Conservation (phyloP, 805 yeast species). For the Cyberlindnera misumaiensis region DNA sequence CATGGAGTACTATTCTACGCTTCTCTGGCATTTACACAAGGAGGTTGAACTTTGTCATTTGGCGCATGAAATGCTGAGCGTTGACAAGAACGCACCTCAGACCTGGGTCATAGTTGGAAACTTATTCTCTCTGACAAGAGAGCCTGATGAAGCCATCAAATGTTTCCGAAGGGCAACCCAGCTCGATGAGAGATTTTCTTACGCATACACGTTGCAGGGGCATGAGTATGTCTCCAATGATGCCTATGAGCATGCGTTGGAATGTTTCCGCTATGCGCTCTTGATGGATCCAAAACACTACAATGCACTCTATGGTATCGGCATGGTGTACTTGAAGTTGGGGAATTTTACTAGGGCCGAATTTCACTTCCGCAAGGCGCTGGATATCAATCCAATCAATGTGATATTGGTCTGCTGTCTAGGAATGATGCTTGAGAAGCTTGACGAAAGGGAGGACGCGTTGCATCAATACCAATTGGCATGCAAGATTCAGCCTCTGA, state of each 20-base stretch:
- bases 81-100: constrained; percentile 61
- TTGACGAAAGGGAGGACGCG: constrained; percentile 64
- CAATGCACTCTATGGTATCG: constrained; percentile 93
- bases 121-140: constrained; percentile 72
- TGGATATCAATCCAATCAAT: constrained; percentile 83
- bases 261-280: constrained; percentile 73
- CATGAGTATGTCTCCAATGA: constrained; percentile 87
- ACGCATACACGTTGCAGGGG: constrained; percentile 89
- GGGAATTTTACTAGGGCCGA: constrained; percentile 84
- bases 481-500: constrained; percentile 72
- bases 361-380: constrained; percentile 80
- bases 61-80: constrained; percentile 71
- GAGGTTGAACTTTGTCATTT: constrained; percentile 73
- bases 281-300: constrained; percentile 76
- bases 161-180: constrained; percentile 78
- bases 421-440: constrained; percentile 85
- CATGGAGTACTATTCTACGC: constrained; percentile 87
- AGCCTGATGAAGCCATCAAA: constrained; percentile 82
- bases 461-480: constrained; percentile 79
- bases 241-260: constrained; percentile 83
- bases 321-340: constrained; percentile 82
- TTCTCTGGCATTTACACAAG: constrained; percentile 87
- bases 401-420: constrained; percentile 86
- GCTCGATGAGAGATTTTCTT: constrained; percentile 63
- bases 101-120: constrained; percentile 94